Percentiles rank a stretch among this genome's conserved stretches.
Evolutionary conservation across 202 grass and related monocot genomes (phyloP).

Genomic region (Bolboschoenoplectus hybrid): DNA sequence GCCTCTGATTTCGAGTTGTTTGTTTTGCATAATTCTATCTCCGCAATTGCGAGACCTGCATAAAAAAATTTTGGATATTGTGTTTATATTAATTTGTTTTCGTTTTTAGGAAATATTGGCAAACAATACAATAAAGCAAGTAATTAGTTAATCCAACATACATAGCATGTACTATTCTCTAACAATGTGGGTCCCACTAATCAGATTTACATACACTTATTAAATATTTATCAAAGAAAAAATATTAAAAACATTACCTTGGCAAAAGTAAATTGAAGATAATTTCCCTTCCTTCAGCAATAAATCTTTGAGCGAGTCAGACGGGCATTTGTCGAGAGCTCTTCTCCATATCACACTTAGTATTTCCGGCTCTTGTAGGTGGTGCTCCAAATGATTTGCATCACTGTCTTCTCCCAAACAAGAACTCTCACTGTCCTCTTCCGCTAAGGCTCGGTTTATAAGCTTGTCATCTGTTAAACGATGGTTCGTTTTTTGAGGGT

Average conservation of each 20-base stretch:
- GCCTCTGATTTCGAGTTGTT: slow-evolving; percentile 57
- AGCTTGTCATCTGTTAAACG: slow-evolving; percentile 60
- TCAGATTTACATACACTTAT: background rate
- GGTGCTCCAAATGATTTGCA: slow-evolving; percentile 52
- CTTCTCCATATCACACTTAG: slow-evolving; percentile 73
- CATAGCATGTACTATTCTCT: background rate
- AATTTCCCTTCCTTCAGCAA: slow-evolving; percentile 73
- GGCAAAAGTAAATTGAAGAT: slow-evolving; percentile 64
- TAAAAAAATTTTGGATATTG: background rate
- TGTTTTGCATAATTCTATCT: slow-evolving; percentile 60
- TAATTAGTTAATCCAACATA: background rate
- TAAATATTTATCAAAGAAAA: slow-evolving; percentile 28
- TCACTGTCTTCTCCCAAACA: slow-evolving; percentile 56
- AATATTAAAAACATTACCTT: slow-evolving; percentile 56
- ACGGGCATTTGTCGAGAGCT: slow-evolving; percentile 74
- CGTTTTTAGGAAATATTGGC: background rate
- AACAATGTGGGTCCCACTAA: background rate
- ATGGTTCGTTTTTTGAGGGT: slow-evolving; percentile 19
- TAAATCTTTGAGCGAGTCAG: slow-evolving; percentile 51
- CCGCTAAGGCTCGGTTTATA: slow-evolving; percentile 42
- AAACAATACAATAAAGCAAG: background rate
- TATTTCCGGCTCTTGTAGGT: slow-evolving; percentile 75
- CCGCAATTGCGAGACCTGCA: slow-evolving; percentile 67
- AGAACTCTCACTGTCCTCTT: slow-evolving; percentile 60
- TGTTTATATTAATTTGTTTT: slow-evolving; percentile 15